These are phyloP conservation scores for Trametes pubescens DNA, from an alignment of 1,284 basidiomycete species.

Conservation along the genomic window DNA sequence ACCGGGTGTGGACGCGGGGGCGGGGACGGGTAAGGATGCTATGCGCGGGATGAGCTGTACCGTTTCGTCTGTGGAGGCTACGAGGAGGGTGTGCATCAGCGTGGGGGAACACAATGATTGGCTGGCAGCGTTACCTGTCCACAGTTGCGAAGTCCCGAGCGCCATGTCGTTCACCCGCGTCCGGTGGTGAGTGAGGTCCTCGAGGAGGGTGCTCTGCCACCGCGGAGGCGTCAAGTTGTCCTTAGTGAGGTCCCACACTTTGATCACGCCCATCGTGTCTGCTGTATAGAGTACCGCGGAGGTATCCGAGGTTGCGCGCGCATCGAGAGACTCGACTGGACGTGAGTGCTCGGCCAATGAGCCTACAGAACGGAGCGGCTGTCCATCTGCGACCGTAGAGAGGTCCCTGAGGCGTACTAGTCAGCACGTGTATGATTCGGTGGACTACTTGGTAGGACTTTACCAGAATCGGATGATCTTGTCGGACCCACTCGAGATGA, in stretches of 20 bases:
- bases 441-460: background rate
- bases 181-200: conserved; percentile 75
- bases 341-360: conserved; percentile 79
- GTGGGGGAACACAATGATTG: background rate
- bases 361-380: conserved; percentile 61
- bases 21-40: conserved; percentile 32
- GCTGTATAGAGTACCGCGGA: conserved; percentile 74
- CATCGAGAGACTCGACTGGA: conserved; percentile 72
- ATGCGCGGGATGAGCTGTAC: conserved; percentile 64
- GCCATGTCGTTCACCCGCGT: conserved; percentile 82
- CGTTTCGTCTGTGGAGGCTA: conserved; percentile 89
- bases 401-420: conserved; percentile 61
- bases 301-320: conserved; percentile 51
- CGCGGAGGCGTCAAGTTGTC: conserved; percentile 54
- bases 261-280: conserved; percentile 89
- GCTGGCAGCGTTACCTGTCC: conserved; percentile 74
- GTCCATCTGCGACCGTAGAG: conserved; percentile 50
- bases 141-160: conserved; percentile 73
- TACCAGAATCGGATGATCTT: conserved; percentile 91
- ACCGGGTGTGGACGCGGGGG: background rate
- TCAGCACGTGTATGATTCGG: background rate
- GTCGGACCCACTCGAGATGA: conserved; percentile 92
- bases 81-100: background rate
- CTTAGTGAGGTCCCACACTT: conserved; percentile 69
- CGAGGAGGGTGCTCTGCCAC: conserved; percentile 62